Conservation (phyloP, 78 protist species). For the Dictyostelium capitatum region DNA sequence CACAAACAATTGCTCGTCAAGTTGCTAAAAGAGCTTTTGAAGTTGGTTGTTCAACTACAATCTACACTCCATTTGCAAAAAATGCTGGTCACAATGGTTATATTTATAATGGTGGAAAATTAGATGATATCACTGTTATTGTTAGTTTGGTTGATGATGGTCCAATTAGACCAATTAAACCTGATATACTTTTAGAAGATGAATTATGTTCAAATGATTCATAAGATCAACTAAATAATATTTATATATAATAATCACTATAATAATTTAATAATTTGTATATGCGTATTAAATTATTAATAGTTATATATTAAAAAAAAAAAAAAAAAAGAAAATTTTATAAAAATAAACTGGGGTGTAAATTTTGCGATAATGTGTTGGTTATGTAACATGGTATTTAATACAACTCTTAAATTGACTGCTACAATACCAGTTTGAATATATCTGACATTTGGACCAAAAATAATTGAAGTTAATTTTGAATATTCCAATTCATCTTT, state of each 20-base stretch:
- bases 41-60: constrained; percentile 49
- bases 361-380: no score
- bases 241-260: background rate
- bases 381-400: no score
- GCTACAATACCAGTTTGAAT: no score
- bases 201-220: background rate
- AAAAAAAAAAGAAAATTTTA: no score
- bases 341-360: no score
- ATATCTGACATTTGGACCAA: no score
- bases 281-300: no score
- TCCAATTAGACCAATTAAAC: constrained; percentile 23
- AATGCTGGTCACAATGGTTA: constrained; percentile 79
- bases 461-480: no score
- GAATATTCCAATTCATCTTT: no score
- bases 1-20: constrained; percentile 51
- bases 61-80: constrained; percentile 74
- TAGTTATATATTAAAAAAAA: no score
- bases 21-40: constrained; percentile 72
- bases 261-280: background rate
- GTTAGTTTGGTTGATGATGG: constrained; percentile 71
- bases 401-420: no score
- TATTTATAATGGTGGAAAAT: constrained; percentile 71
- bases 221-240: background rate
- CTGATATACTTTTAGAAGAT: constrained; percentile 45
- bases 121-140: constrained; percentile 82